phyloP scores from a whole-genome alignment of 306 rosid genomes.

The Mimosa bimucronata region DNA sequence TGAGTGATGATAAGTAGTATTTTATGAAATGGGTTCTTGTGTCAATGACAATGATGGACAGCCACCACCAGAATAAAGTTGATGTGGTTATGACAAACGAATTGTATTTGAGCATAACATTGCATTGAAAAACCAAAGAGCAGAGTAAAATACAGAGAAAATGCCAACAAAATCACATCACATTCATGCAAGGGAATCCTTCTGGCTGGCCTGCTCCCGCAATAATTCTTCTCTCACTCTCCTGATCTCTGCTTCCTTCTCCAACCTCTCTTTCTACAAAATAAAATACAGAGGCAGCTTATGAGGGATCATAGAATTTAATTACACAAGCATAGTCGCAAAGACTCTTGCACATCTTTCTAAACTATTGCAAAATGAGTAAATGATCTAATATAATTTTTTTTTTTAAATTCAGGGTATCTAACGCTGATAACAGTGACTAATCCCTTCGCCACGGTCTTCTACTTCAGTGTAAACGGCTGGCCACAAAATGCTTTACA shows the following conservation, averaged over 20 bases:
- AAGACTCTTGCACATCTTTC: slow-evolving; percentile 11
- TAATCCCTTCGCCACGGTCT: no score
- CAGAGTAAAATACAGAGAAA: slow-evolving; percentile 34
- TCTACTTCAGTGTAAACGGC: no score
- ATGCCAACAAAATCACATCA: slow-evolving; percentile 33
- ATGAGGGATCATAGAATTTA: neutral
- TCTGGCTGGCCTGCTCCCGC: slow-evolving; percentile 60
- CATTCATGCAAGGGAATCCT: slow-evolving; percentile 58
- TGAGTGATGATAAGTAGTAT: neutral
- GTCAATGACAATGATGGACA: slow-evolving; percentile 21
- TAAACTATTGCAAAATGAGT: neutral
- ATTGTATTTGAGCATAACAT: slow-evolving; percentile 39
- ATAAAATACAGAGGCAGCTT: neutral
- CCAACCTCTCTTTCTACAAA: slow-evolving; percentile 73
- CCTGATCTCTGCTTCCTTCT: slow-evolving; percentile 82
- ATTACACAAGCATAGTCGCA: neutral
- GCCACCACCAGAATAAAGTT: slow-evolving; percentile 30
- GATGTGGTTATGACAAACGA: slow-evolving; percentile 11
- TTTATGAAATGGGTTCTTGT: slow-evolving; percentile 22
- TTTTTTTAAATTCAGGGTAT: no score
- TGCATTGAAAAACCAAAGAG: slow-evolving; percentile 34
- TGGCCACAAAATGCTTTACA: no score
- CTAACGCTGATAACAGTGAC: no score
- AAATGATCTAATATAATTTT: neutral
- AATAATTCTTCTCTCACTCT: slow-evolving; percentile 81